These are phyloP conservation scores for Dalbergia cultrata DNA, from an alignment of 306 rosid genomes.

Conservation along the genomic window DNA sequence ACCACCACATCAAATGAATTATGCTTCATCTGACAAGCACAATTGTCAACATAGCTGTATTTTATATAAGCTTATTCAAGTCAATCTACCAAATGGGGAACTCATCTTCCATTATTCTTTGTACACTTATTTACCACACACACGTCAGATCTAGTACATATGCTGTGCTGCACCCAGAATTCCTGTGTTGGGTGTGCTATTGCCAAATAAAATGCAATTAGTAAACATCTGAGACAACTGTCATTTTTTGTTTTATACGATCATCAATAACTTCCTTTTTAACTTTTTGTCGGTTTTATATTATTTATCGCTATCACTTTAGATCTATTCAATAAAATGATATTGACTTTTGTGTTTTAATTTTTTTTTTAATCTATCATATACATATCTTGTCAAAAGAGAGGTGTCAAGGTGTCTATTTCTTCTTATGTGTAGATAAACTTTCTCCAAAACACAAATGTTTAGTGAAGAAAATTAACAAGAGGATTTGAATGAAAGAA, in stretches of 20 bases:
- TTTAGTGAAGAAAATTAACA: conserved; percentile 21
- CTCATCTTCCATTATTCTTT: conserved; percentile 19
- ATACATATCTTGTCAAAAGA: no score
- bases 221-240: not conserved
- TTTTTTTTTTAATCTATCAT: no score
- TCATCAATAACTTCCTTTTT: not conserved
- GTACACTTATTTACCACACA: not conserved
- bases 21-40: conserved; percentile 38
- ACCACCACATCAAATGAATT: conserved; percentile 28
- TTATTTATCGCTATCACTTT: not conserved
- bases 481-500: not conserved
- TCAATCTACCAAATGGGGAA: not conserved
- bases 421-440: no score
- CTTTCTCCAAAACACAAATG: not conserved
- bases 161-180: conserved; percentile 15
- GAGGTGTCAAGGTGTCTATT: no score
- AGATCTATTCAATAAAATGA: not conserved
- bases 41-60: conserved; percentile 10
- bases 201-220: conserved; percentile 4
- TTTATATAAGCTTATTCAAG: not conserved
- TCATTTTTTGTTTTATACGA: not conserved
- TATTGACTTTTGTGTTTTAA: no score
- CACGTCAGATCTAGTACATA: conserved; percentile 17
- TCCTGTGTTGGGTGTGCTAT: not conserved
- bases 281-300: not conserved